Evolutionary conservation across 805 yeast genomes (phyloP), one percentile per base, ranked within the genome.

Genomic region (Metschnikowia henanensis): DNA sequence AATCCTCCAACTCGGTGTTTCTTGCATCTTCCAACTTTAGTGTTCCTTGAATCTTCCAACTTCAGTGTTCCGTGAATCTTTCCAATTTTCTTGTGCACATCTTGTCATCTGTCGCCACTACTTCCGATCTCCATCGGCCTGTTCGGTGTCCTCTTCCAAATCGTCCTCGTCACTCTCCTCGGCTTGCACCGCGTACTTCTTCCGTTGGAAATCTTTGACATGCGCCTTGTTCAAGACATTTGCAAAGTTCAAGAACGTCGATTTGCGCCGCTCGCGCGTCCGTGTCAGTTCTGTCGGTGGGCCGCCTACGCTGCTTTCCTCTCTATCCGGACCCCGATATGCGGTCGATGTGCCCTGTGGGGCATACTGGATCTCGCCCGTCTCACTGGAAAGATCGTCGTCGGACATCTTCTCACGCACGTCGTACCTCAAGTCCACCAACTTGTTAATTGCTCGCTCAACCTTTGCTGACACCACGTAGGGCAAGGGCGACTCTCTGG

Each of bases 401-500:
- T 43, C 43, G 8, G 42, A 19, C n/a, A 45, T 13, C 15, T 35
- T 43, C 16, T 31, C 47, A n/a, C 20, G 45, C 12, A 38, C 40
- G 21, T 39, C 35, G 47, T 68, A 70, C 37, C 61, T 59, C 43
- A 68, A 53, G n/a, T 57, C 55, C 6, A 67, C 73, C 46, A 72
- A 55, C 37, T 59, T 61, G 36, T 65, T 65, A 39, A 65, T 66
- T 17, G 69, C 72, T 15, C 39, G 57, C 34, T 60, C 72, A 3
- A 77, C 73, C 36, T 55, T 59, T 1, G 43, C 12, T 3, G 66
- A 50, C 1, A 70, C 61, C 2, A 81, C 78, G 50, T 89, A 92
- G 0, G 99, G 99, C 41, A 92, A 66, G 2, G 92, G 87, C 8
- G 88, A 70, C 48, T 92, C 97, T 45, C 95, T 80, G 8, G 95